Base-by-base conservation (phyloP, 768 basidiomycete genomes). In the Wakefieldia striispora region DNA sequence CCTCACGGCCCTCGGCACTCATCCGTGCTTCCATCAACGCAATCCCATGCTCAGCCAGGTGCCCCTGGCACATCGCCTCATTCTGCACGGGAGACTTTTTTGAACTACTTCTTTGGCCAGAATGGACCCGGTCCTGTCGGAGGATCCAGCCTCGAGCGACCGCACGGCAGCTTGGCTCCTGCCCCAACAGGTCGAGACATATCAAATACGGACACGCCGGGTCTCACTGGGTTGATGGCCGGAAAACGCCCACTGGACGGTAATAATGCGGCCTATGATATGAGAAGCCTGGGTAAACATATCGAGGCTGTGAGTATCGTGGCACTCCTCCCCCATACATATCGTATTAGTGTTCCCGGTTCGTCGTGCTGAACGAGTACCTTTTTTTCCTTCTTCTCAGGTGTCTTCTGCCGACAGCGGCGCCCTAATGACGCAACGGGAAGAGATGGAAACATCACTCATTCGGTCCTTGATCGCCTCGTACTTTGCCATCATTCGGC, bases 241-340 rank as follows among this genome's bases (percentile, higher is more conserved):
- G 79, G 81, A 13, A 86, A 82, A 70, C 72, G 80, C 43, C 73
- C 75, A 11, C 65, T 89, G 42, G 90, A 94, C 58, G 87, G 79
- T 12, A 88, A 75, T 65, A 88, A 78, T 59, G 88, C 94, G 47
- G 94, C 90, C 40, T 97, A 84, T 67, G 97, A 98, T 67, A 99
- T 99, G 97, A 97, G 93, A 78, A 97, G 93, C 63, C 75, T 98
- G 45, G 93, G 95, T 37, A 94, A 88, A 71, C 97, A 99, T 63
- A 90, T 99, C 51, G 97, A 99, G 70, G 91, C 95, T 55, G 95
- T 97, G 62, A 78, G 91, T 82, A 8, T 36, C 23, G 13, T 33
- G 14, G 4, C 51, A 23, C 23, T n/a, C n/a, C n/a, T n/a, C n/a
- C 38, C 41, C 37, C 29, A 21, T 42, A 55, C 37, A 54, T 35